Evolutionary conservation across 768 basidiomycete genomes (phyloP), one percentile per base, ranked within the genome.

Genomic region (Lactarius tabidus): DNA sequence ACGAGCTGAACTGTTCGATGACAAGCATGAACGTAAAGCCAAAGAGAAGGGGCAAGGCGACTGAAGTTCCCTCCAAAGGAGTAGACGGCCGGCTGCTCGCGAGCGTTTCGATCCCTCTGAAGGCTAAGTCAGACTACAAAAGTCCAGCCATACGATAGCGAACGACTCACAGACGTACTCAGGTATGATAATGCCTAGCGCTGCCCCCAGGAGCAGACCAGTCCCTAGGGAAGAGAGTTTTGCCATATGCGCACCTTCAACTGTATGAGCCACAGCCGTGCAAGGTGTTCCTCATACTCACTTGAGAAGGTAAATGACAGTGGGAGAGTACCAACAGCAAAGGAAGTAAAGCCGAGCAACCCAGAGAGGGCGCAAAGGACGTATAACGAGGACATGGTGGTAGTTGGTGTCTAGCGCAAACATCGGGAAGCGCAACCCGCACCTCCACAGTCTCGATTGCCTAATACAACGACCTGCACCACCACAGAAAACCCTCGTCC

Each of bases 181-280:
- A 41, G 96, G 95, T 59, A 98, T 88, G 68, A 98, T 93, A 29
- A 98, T 86, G 15, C 92, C 92, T 67, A 98, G 77, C 0, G 93
- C 93, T 2, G 95, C 89, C 4, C 95, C 95, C 17, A 97, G 82
- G 20, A 98, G 81, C 14, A 98, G 78, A 14, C 95, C 95, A 53
- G 90, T 90, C 14, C 92, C 90, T 18, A 93, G 73, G 51, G 83
- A 82, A 9, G 81, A 82, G 36, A 88, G 73, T 48, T 75, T 70
- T 26, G 78, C 78, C 52, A 82, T 69, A 77, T 78, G 67, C 54
- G 74, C 69, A 77, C 79, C 82, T 79, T 31, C 29, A 8, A 36
- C 14, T 15, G 7, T 39, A 67, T 64, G 63, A 67, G 45, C 54
- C 39, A 68, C 60, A 29, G 5, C n/a, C 15, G 59, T 57, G 0